Base-by-base conservation (phyloP, 495 filamentous ascomycete species). In the Neurospora discreta region DNA sequence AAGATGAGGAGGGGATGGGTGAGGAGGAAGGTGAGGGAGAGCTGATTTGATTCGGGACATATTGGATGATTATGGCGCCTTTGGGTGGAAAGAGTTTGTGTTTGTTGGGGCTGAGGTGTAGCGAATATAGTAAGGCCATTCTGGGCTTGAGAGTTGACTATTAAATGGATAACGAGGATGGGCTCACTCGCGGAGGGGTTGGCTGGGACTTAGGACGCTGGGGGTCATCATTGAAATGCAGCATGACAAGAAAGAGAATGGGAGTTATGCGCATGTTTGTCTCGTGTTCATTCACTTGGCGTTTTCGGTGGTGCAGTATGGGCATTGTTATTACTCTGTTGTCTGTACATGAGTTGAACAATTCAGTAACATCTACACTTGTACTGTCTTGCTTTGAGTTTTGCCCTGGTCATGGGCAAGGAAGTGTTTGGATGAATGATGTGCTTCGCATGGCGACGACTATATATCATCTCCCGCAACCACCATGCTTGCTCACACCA, bases 11-110 rank as follows among this genome's bases (percentile, higher is more conserved):
- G 16, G 52, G 52, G 52, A 73, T 71, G n/a, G 80, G 70, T 3
- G 82, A 81, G 65, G 84, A 82, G 46, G 84, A 85, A 68, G 84
- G 83, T 11, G 84, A 85, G 77, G 81, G 81, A 8, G 76, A 84
- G 42, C 69, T 84, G 68, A 41, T 81, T 43, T 81, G 52, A 65
- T 65, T 18, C 3, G 23, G 52, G 23, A 60, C 5, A 33, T 33
- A 2, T 33, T 65, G 52, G 52, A 65, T 10, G 52, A 7, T 13
- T 8, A 7, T 7, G 46, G 13, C 46, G 16, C 23, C 30, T 30
- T 60, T 13, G 23, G 46, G 46, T 5, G 16, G 52, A 18, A 3
- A 36, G 52, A 52, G 3, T 52, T 26, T 26, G 44, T 0, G 3
- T 52, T 20, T 52, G 44, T 6, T 6, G 23, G 20, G 52, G 3